Evolutionary conservation across 768 basidiomycete species (phyloP), one percentile per base, ranked within the genome.

Genomic region (Suillus clintonianus): DNA sequence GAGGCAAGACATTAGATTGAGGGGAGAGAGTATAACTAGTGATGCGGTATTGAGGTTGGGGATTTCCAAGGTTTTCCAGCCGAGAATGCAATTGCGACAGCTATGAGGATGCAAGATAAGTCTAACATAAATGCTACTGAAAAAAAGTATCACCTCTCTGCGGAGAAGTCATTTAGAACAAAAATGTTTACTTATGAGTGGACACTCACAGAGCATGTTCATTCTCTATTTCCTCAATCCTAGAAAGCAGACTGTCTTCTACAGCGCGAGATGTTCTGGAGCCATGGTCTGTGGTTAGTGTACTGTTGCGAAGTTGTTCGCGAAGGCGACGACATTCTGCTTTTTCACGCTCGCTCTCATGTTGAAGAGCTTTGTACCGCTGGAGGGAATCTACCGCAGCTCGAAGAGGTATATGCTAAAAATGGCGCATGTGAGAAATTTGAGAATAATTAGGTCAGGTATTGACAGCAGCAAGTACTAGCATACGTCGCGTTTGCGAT

Each of bases 1-100:
- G 15, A 15, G 81, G 77, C 4, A 86, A 71, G 3, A 83, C 85
- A 60, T 83, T 80, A 15, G 85, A 85, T 19, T 85, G 86, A 51
- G 76, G 72, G 32, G 86, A 86, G 22, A 87, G 79, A 3, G 86
- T 85, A 68, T 86, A 86, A 45, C 70, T 70, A 55, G 69, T 69
- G 60, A 75, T 72, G 56, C 66, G 75, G 67, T 68, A 74, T 45
- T 66, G 72, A 5, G 69, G 68, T 41, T 74, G 68, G 53, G 72
- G 70, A n/a, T 72, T 64, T 11, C 73, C 75, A 60, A 81, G 76
- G 24, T 74, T 71, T 62, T 78, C 73, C 11, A 82, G 69, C 64
- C 81, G 72, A 36, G 75, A 66, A 63, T 79, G 74, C 22, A 76
- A 68, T 55, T 64, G 71, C 68, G 74, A 76, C 54, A 76, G 48